Percentiles rank a stretch among this genome's conserved stretches.
Evolutionary conservation across 345 rosid genomes (phyloP).

Genomic region (Citrus hindsii): DNA sequence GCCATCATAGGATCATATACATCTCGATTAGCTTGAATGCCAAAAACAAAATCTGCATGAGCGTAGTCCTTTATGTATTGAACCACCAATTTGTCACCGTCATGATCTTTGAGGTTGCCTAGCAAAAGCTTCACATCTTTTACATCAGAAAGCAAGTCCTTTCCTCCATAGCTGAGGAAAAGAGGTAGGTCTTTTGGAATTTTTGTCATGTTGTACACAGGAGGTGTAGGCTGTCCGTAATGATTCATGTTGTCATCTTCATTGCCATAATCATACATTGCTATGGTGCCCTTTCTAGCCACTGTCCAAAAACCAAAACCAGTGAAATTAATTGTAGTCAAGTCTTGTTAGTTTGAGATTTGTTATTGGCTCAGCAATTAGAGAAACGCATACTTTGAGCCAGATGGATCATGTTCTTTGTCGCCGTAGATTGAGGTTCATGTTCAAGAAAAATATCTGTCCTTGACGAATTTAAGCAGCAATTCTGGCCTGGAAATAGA

Average conservation of each 20-base stretch:
- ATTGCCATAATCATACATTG: conserved; percentile 46
- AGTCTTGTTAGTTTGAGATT: neutral
- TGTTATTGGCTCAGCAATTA: neutral
- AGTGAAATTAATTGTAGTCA: neutral
- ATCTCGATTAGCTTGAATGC: conserved; percentile 29
- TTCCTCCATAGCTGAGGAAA: conserved; percentile 44
- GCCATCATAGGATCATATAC: conserved; percentile 40
- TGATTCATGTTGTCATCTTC: conserved; percentile 37
- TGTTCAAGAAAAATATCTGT: conserved; percentile 34
- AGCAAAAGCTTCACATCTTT: conserved; percentile 38
- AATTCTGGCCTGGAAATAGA: conserved; percentile 40
- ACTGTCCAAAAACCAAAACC: conserved; percentile 20
- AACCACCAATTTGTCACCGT: conserved; percentile 34
- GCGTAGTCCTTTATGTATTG: conserved; percentile 35
- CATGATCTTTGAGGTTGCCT: conserved; percentile 34
- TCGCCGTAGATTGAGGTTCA: conserved; percentile 50
- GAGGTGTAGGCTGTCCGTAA: conserved; percentile 52
- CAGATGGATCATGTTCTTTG: conserved; percentile 58
- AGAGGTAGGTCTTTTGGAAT: conserved; percentile 48
- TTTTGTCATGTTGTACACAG: conserved; percentile 35
- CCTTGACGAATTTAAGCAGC: conserved; percentile 46
- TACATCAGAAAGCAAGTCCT: conserved; percentile 38
- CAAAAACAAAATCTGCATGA: conserved; percentile 48
- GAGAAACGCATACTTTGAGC: conserved; percentile 45
- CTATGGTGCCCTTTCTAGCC: conserved; percentile 39